Conservation (phyloP, 768 basidiomycete species). For the Boletus rubropictus region DNA sequence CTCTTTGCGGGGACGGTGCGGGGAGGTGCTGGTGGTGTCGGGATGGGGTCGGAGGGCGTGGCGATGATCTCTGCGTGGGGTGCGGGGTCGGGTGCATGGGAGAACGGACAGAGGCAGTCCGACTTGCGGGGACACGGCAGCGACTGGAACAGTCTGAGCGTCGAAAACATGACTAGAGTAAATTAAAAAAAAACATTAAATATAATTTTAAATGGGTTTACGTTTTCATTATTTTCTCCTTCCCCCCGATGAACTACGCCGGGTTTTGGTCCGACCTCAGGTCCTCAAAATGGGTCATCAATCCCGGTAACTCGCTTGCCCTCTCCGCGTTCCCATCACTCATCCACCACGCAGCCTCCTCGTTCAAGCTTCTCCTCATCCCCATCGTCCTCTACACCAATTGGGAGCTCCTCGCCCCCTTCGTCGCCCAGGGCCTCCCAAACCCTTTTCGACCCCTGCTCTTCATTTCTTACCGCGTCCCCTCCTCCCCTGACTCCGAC, state of each 20-base stretch:
- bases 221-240: background rate
- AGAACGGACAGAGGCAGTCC: constrained; percentile 62
- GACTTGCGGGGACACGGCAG: constrained; percentile 53
- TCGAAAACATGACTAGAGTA: constrained; percentile 81
- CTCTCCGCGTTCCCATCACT: background rate
- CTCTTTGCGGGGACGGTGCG: constrained; percentile 50
- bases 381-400: constrained; percentile 58
- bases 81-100: constrained; percentile 44
- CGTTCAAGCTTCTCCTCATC: constrained; percentile 60
- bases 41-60: constrained; percentile 12
- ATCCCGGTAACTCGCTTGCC: constrained; percentile 46
- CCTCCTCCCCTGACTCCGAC: constrained; percentile 46
- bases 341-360: constrained; percentile 40
- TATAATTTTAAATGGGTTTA: no score
- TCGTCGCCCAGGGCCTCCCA: constrained; percentile 39
- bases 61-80: constrained; percentile 21
- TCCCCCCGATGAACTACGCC: background rate
- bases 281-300: constrained; percentile 62
- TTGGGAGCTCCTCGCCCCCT: constrained; percentile 53
- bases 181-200: no score
- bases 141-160: constrained; percentile 49
- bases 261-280: constrained; percentile 46
- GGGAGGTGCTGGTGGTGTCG: background rate
- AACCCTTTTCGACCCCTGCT: constrained; percentile 77
- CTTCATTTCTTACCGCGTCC: constrained; percentile 61